Conservation (phyloP, 352 stramenopile genomes). For the Phytophthora europaea region DNA sequence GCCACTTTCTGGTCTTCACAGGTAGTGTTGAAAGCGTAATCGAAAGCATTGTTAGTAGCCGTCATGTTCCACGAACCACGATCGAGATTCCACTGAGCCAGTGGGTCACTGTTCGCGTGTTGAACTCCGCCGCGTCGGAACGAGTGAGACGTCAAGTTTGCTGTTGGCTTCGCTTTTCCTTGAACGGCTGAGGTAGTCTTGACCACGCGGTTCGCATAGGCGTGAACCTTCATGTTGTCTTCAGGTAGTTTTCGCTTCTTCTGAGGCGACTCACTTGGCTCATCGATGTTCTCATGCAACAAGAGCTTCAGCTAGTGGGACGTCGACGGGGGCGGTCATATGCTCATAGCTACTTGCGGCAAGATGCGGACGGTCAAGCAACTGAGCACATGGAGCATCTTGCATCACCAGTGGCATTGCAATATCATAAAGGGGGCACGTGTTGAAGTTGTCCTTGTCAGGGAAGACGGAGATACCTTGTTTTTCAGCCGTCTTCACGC, state of each 20-base stretch:
- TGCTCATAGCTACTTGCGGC: neutral
- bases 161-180: neutral
- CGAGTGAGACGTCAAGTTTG: neutral
- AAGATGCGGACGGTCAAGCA: no score
- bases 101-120: neutral
- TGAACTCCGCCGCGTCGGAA: conserved; percentile 1
- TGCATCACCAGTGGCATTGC: conserved; percentile 8
- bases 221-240: conserved; percentile 8
- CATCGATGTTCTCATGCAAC: neutral
- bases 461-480: conserved; percentile 5
- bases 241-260: neutral
- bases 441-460: conserved; percentile 16
- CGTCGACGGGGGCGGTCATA: neutral
- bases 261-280: no score
- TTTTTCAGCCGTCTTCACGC: neutral
- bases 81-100: conserved; percentile 13
- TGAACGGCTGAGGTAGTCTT: no score
- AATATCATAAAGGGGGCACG: conserved; percentile 3
- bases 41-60: conserved; percentile 12
- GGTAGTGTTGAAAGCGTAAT: conserved; percentile 11
- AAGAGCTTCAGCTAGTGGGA: neutral
- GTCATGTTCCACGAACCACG: conserved; percentile 10
- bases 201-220: neutral
- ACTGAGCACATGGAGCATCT: neutral
- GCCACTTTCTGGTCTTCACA: conserved; percentile 14